These are phyloP conservation scores for Neopestalotiopsis sp. DNA, from an alignment of 2,329 filamentous ascomycete species.

Conservation along the genomic window DNA sequence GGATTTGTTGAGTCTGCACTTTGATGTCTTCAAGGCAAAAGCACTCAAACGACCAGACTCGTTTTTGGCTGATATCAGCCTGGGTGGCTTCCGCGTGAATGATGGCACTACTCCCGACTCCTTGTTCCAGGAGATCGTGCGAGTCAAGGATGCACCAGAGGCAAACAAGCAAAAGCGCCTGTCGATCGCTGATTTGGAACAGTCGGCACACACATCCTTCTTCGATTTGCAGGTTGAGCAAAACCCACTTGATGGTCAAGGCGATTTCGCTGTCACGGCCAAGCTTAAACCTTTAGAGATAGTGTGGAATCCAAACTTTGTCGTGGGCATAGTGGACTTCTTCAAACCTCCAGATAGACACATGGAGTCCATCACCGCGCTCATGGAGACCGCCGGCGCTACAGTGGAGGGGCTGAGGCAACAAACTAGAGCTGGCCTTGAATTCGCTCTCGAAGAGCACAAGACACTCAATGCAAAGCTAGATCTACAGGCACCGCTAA, in stretches of 20 bases:
- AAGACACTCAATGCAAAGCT: constrained; percentile 97
- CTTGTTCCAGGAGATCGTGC: constrained; percentile 92
- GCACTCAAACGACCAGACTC: constrained; percentile 91
- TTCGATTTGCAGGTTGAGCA: constrained; percentile 94
- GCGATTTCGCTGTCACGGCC: constrained; percentile 87
- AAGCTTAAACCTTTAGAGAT: constrained; percentile 96
- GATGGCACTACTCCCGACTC: constrained; percentile 94
- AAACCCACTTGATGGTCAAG: constrained; percentile 90
- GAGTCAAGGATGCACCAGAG: constrained; percentile 84
- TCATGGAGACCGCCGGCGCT: constrained; percentile 94
- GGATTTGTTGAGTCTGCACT: constrained; percentile 89
- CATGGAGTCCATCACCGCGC: constrained; percentile 96
- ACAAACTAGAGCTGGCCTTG: constrained; percentile 92
- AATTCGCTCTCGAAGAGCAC: constrained; percentile 96
- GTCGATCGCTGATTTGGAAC: constrained; percentile 60
- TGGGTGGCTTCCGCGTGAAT: constrained; percentile 92
- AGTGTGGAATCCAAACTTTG: constrained; percentile 94
- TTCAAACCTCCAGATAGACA: constrained; percentile 96
- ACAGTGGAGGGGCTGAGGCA: constrained; percentile 95
- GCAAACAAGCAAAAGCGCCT: constrained; percentile 51
- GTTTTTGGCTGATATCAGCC: constrained; percentile 83
- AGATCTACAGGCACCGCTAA: constrained; percentile 92
- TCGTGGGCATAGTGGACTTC: constrained; percentile 90
- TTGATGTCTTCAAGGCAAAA: constrained; percentile 93
- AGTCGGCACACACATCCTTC: constrained; percentile 71